Base-by-base conservation (phyloP, 2,329 filamentous ascomycete species). In the Fonsecaea pedrosoi region DNA sequence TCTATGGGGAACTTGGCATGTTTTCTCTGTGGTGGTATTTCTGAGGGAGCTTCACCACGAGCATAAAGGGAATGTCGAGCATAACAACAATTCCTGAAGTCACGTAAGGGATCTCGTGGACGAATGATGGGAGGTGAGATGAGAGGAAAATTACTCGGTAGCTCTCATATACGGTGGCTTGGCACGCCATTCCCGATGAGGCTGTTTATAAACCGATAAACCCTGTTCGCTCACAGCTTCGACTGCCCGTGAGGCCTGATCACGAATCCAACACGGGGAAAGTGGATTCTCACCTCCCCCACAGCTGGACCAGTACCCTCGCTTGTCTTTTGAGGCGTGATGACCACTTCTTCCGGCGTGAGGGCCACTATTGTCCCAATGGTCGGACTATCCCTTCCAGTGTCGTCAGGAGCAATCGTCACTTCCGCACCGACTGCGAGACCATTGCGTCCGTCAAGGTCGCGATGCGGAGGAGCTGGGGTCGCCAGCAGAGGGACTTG, bases 351-450 rank as follows among this genome's bases (percentile, higher is more conserved):
- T 48, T 72, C 71, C 3, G 71, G 68, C 50, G 63, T 68, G 18
- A 67, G 45, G 10, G 66, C 68, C 34, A 70, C 34, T 25, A 72
- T 54, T 6, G 55, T 69, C 10, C 71, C 71, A 13, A 67, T 35
- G 0, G 69, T 70, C 12, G 71, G 69, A 63, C 67, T 63, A 9
- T 58, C 60, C 38, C 58, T 54, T 13, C 71, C 71, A 3, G 71
- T 72, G 66, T 72, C 71, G 60, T 69, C 66, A n/a, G 71, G 71
- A 13, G 64, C 68, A 48, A 72, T 57, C 32, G 40, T 65, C n/a
- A 71, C 70, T n/a, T 57, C 35, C 7, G 32, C 42, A 2, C 71
- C 71, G 8, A 42, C n/a, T 10, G 38, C 53, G 34, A 72, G 53
- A 7, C 69, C 71, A 63, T 64, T 72, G 15, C 66, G 59, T 34